Evolutionary conservation across 192 early-diverging fungal genomes (phyloP).

Genomic region (Pilaira anomala): DNA sequence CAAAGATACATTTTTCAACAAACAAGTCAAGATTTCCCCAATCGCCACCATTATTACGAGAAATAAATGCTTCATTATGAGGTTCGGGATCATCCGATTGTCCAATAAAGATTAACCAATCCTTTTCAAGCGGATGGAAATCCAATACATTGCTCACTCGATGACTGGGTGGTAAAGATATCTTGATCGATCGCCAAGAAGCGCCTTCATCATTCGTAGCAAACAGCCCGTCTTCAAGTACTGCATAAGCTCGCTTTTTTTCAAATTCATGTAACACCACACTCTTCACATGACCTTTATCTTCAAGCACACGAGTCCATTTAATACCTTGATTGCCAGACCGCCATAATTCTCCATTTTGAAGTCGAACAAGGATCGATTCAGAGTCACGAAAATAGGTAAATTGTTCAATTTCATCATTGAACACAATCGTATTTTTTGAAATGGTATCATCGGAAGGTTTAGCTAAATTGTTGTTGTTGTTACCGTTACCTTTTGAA

Average conservation of each 20-base stretch:
- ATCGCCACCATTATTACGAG: constrained; percentile 63
- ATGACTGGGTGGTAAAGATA: constrained; percentile 63
- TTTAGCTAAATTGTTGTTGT: constrained; percentile 23
- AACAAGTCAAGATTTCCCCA: constrained; percentile 50
- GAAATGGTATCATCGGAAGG: constrained; percentile 30
- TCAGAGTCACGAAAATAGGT: constrained; percentile 66
- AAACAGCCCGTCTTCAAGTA: constrained; percentile 51
- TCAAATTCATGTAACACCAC: constrained; percentile 73
- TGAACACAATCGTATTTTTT: constrained; percentile 25
- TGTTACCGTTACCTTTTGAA: constrained; percentile 18
- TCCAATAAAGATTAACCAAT: constrained; percentile 86
- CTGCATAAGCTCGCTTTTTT: constrained; percentile 60
- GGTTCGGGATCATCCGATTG: constrained; percentile 52
- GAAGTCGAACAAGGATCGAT: constrained; percentile 59
- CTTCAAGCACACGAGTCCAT: constrained; percentile 60
- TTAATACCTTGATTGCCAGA: constrained; percentile 71
- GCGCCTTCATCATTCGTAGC: constrained; percentile 59
- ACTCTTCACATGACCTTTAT: constrained; percentile 46
- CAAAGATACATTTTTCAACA: constrained; percentile 88
- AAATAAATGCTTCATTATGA: constrained; percentile 70
- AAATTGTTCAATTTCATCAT: constrained; percentile 53
- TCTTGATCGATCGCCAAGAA: constrained; percentile 35
- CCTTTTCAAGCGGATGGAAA: constrained; percentile 82
- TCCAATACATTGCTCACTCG: constrained; percentile 68
- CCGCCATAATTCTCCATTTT: constrained; percentile 59